A percentile compares a stretch with the other conserved stretches of the same genome.
These are phyloP conservation scores for Arachis monticola DNA, from an alignment of 331 rosid species.

Conservation along the genomic window DNA sequence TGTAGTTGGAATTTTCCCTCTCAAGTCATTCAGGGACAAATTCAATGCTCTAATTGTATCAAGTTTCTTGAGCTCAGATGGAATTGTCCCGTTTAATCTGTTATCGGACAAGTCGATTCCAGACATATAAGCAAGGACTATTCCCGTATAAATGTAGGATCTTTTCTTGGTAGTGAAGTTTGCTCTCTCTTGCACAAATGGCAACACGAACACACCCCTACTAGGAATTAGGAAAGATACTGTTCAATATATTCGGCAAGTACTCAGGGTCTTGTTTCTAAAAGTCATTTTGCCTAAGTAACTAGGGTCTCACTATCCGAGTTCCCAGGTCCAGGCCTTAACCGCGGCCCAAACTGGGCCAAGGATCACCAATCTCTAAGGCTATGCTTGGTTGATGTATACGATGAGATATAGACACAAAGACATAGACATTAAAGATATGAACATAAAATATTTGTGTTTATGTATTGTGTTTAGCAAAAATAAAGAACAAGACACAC, in stretches of 20 bases:
- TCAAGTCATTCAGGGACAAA: constrained; percentile 11
- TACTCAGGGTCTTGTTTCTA: neutral
- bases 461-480: no score
- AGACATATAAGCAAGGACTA: constrained; percentile 17
- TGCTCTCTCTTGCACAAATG: neutral
- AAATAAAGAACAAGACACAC: no score
- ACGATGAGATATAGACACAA: no score
- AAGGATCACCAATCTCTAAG: no score
- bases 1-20: neutral
- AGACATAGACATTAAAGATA: no score
- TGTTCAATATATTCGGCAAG: no score
- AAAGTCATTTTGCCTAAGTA: constrained; percentile 31
- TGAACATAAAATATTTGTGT: no score
- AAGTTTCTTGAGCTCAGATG: constrained; percentile 26
- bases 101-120: constrained; percentile 33
- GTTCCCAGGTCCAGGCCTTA: no score
- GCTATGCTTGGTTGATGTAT: no score
- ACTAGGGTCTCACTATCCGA: neutral
- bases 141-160: neutral
- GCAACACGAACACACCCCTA: neutral
- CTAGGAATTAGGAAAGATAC: no score
- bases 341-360: no score
- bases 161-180: constrained; percentile 21
- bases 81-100: constrained; percentile 5
- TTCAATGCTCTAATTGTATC: constrained; percentile 6